Conservation (phyloP, 1,284 basidiomycete species). For the Marasmius fiardii region DNA sequence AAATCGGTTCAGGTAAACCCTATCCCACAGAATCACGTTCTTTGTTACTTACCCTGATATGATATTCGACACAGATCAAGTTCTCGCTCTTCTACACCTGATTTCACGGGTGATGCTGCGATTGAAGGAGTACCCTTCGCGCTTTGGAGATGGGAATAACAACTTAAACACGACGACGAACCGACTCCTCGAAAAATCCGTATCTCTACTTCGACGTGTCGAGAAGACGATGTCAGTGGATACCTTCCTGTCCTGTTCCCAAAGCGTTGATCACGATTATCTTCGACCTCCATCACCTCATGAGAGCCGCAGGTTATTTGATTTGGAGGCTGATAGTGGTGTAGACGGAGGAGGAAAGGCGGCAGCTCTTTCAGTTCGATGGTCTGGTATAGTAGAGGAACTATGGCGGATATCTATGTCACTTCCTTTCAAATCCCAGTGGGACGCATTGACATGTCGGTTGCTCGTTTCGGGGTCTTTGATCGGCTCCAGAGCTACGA, state of each 20-base stretch:
- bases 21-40: not conserved
- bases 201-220: not conserved
- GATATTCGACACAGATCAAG: slow-evolving; percentile 1
- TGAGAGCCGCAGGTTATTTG: not conserved
- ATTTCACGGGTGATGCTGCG: slow-evolving; percentile 7
- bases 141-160: no score
- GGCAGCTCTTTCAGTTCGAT: slow-evolving; percentile 22
- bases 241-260: not conserved
- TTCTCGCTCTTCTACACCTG: slow-evolving; percentile 6
- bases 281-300: not conserved
- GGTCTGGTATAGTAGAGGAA: slow-evolving; percentile 52
- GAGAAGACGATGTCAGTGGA: not conserved
- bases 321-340: slow-evolving; percentile 14
- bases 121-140: not conserved
- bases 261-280: not conserved
- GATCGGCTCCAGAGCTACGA: no score
- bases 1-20: slow-evolving; percentile 14
- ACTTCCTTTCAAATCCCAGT: slow-evolving; percentile 32
- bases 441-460: slow-evolving; percentile 51
- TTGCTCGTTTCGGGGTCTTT: slow-evolving; percentile 54
- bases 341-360: no score
- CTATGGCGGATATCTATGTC: slow-evolving; percentile 60
- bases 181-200: not conserved
- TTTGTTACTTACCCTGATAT: not conserved
- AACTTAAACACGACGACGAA: not conserved